Base-by-base conservation (phyloP, 1,284 basidiomycete species). In the Tilletia setariae region DNA sequence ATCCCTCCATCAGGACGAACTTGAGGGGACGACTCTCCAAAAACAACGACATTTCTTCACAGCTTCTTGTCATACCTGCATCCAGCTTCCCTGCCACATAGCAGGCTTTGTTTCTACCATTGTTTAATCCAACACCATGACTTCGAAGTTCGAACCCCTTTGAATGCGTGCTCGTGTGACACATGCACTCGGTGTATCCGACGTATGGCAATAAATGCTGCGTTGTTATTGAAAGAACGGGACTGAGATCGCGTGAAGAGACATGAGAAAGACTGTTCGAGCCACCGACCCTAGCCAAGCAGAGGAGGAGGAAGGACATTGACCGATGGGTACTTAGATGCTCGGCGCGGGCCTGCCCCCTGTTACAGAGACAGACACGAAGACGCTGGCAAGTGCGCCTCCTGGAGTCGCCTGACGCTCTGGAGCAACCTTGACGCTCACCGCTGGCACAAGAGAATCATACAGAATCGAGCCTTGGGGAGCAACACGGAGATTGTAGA, bases 361-460 rank as follows among this genome's bases (percentile, higher is more conserved):
- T 28, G 35, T 15, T n/a, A 59, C 11, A 9, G 23, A 35, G 21
- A n/a, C 21, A 25, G 51, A 61, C 56, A 61, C 56, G 56, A 61
- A 40, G 56, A 61, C 56, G 56, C 56, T 13, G 56, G 56, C 32
- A 61, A 61, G 56, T 61, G 28, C 56, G 56, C n/a, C 56, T 40
- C 56, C 56, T 61, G 56, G 56, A 40, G 56, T 61, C 56, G 56
- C 56, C 56, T 61, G 28, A 30, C n/a, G 56, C 56, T 61, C 56
- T 61, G 56, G 56, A 61, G 56, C 56, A 61, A 61, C 30, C 56
- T 40, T 61, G 56, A 61, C 56, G 56, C 56, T 61, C 56, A 61
- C 56, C 56, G 56, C 56, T 61, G 56, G 30, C 56, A 61, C 56
- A n/a, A n/a, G n/a, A n/a, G 35, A 40, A 40, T 40, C 35, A 11